Evolutionary conservation across 441 rosid species (phyloP).

Genomic region (Theobroma grandiflorum): DNA sequence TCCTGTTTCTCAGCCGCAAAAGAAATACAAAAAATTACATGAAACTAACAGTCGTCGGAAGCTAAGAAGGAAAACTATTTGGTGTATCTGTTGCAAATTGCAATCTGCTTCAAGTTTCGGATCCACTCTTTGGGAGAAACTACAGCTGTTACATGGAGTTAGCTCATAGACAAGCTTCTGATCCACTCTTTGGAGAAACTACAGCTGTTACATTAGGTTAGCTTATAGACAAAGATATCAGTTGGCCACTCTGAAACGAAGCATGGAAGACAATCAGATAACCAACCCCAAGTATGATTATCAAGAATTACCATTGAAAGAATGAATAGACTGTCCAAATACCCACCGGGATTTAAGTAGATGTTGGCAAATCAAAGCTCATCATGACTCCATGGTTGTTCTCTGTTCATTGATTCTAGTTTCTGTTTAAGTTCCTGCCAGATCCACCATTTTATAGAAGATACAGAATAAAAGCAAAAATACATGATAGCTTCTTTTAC

Average conservation of each 20-base stretch:
- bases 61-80: neutral
- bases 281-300: neutral
- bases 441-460: conserved; percentile 21
- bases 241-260: neutral
- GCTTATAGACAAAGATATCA: neutral
- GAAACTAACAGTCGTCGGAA: neutral
- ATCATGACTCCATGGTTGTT: conserved; percentile 40
- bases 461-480: neutral
- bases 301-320: neutral
- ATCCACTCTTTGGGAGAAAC: neutral
- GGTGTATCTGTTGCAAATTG: neutral
- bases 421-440: conserved; percentile 50
- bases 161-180: neutral
- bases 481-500: neutral
- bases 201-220: neutral
- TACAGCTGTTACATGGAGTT: neutral
- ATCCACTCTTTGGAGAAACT: neutral
- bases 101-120: neutral
- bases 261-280: neutral
- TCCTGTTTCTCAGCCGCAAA: neutral
- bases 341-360: neutral
- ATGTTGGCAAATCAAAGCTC: conserved; percentile 42
- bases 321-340: neutral
- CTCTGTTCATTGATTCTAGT: conserved; percentile 39
- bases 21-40: neutral